Conservation (phyloP, 306 rosid genomes). For the Nissolia schottii region DNA sequence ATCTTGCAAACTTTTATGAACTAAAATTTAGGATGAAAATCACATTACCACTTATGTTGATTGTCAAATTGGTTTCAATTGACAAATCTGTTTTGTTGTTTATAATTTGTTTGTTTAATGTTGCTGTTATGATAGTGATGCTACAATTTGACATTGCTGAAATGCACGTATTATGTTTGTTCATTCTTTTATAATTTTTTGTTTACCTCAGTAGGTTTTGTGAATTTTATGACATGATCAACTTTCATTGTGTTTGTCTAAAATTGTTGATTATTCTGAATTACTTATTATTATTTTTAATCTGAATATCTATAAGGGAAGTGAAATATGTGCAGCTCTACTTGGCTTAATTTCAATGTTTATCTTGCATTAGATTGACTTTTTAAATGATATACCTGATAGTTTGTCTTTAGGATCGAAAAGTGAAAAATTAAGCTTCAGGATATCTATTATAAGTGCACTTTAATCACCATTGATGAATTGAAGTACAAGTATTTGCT, state of each 20-base stretch:
- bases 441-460: neutral
- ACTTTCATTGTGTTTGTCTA: neutral
- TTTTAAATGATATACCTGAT: neutral
- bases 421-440: neutral
- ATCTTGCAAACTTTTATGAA: neutral
- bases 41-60: constrained; percentile 13
- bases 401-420: neutral
- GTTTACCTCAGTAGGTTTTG: constrained; percentile 2
- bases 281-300: neutral
- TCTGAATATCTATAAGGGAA: neutral
- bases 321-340: neutral
- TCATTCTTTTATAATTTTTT: neutral
- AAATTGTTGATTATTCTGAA: neutral
- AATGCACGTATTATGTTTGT: neutral
- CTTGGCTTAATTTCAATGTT: neutral
- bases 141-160: neutral
- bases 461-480: neutral
- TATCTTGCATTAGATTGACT: neutral
- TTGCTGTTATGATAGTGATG: constrained; percentile 10
- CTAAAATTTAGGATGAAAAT: neutral
- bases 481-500: neutral
- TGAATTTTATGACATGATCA: constrained; percentile 15
- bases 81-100: neutral
- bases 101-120: neutral
- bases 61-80: neutral